These are phyloP conservation scores for Solanum arcanum DNA, from an alignment of 257 asterid species.

Conservation along the genomic window DNA sequence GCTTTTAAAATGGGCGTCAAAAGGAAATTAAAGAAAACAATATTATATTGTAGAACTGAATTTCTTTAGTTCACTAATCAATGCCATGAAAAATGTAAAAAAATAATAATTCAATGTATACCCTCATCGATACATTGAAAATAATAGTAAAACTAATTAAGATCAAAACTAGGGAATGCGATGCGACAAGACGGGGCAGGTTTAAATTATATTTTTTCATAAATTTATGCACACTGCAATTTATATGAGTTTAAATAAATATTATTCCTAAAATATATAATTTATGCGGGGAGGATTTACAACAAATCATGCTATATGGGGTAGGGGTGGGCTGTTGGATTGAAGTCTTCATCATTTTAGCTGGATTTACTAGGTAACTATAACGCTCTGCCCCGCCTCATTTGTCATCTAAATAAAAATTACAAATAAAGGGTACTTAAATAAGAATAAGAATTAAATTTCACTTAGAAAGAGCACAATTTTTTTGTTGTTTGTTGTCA, in stretches of 20 bases:
- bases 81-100: neutral
- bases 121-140: neutral
- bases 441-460: neutral
- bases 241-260: neutral
- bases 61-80: neutral
- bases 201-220: no score
- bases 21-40: no score
- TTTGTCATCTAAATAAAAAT: neutral
- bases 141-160: no score
- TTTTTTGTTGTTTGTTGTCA: neutral
- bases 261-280: neutral
- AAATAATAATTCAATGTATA: neutral
- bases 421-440: neutral
- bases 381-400: no score
- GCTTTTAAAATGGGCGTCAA: neutral
- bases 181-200: fast-evolving
- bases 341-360: no score
- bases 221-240: neutral
- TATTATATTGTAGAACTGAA: neutral
- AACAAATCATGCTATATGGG: neutral
- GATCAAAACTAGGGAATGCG: neutral
- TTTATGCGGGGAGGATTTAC: neutral
- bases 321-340: neutral
- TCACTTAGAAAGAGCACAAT: neutral
- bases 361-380: no score